These are phyloP conservation scores for Bisporella sp. DNA, from an alignment of 2,329 filamentous ascomycete genomes.

Conservation along the genomic window DNA sequence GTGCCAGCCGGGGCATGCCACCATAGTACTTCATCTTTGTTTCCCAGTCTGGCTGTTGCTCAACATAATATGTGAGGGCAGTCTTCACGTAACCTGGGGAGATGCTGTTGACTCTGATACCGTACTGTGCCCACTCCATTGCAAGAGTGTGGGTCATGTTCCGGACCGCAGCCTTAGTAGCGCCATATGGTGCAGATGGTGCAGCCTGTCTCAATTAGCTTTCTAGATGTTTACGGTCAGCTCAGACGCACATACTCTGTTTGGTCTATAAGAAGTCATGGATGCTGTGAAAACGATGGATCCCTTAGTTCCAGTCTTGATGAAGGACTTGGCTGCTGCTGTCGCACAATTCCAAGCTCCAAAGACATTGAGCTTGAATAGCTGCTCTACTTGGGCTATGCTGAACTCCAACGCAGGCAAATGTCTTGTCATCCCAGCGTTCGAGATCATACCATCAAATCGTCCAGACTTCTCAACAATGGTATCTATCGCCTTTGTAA, in stretches of 20 bases:
- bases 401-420: too few relatives aligned
- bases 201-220: neutral
- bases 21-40: too few relatives aligned
- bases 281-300: neutral
- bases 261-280: neutral
- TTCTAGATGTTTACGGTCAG: neutral
- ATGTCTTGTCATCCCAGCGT: too few relatives aligned
- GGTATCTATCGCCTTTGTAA: neutral
- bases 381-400: too few relatives aligned
- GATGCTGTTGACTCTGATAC: slow-evolving; percentile 61
- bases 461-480: neutral
- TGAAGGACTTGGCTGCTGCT: neutral
- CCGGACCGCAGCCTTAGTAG: slow-evolving; percentile 36
- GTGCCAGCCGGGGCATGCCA: too few relatives aligned
- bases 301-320: neutral
- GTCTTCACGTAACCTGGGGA: slow-evolving; percentile 54
- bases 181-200: slow-evolving; percentile 35
- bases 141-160: slow-evolving; percentile 54
- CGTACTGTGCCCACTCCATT: slow-evolving; percentile 55
- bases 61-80: too few relatives aligned
- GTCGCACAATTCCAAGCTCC: neutral
- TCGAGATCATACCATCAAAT: neutral
- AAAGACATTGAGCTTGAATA: neutral
- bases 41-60: too few relatives aligned
- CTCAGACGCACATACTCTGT: neutral